Evolutionary conservation across 2,329 filamentous ascomycete species (phyloP).

Genomic region (Alternaria gaisen): DNA sequence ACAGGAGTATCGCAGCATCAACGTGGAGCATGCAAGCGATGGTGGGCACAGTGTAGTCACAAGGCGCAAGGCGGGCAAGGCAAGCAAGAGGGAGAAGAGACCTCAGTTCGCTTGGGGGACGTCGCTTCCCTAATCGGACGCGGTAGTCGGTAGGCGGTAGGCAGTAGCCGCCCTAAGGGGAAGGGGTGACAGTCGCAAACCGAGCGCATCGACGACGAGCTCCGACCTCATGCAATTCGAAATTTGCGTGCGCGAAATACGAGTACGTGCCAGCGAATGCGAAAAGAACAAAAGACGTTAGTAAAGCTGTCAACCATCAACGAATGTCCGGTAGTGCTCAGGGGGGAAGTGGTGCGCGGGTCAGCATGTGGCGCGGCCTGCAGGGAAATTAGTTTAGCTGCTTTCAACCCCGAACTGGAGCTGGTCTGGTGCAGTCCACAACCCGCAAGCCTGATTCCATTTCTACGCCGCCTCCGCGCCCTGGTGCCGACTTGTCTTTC

Average conservation of each 20-base stretch:
- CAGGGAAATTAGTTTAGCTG: constrained; percentile 13
- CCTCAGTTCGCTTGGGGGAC: constrained; percentile 5
- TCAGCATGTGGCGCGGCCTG: constrained; percentile 14
- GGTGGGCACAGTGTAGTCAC: constrained; percentile 4
- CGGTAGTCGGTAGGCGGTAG: not conserved
- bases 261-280: not conserved
- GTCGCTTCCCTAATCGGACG: not conserved
- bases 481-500: constrained; percentile 11
- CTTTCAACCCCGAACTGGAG: constrained; percentile 14
- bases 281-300: constrained; percentile 4
- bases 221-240: not conserved
- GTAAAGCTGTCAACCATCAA: not conserved
- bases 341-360: constrained; percentile 16
- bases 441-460: constrained; percentile 15
- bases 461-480: constrained; percentile 19
- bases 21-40: constrained; percentile 16
- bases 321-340: constrained; percentile 11
- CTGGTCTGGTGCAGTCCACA: constrained; percentile 9
- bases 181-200: not conserved
- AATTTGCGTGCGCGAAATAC: constrained; percentile 3
- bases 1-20: constrained; percentile 26
- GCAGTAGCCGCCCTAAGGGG: not conserved
- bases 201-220: not conserved
- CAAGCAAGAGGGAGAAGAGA: not conserved
- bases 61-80: constrained; percentile 4